Percentiles rank a stretch among this genome's conserved stretches.
These are phyloP conservation scores for Polychytrium aggregatum DNA, from an alignment of 192 early-diverging fungal genomes.

Conservation along the genomic window DNA sequence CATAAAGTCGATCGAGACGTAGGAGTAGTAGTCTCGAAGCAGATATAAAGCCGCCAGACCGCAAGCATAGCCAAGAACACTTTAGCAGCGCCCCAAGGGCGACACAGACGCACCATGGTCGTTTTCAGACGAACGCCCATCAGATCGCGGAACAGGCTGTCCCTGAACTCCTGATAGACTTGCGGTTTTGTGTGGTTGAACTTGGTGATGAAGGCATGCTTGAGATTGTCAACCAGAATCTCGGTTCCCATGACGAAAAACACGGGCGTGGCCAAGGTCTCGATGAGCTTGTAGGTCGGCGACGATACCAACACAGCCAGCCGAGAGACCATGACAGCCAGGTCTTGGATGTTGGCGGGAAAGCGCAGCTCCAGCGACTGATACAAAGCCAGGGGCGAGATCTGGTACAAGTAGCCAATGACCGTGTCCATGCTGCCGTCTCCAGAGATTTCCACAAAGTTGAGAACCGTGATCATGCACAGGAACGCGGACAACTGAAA, in stretches of 20 bases:
- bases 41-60: too few species aligned
- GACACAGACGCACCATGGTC: too few species aligned
- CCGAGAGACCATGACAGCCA: not conserved
- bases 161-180: constrained; percentile 77
- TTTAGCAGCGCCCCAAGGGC: too few species aligned
- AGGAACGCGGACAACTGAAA: constrained; percentile 86
- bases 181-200: constrained; percentile 87
- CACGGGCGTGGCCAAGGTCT: constrained; percentile 58
- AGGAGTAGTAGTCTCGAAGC: too few species aligned
- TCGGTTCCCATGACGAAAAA: constrained; percentile 82
- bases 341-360: too few species aligned
- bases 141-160: constrained; percentile 81
- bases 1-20: too few species aligned
- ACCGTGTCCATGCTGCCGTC: constrained; percentile 12
- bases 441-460: constrained; percentile 71
- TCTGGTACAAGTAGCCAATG: constrained; percentile 10
- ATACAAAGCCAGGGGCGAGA: not conserved
- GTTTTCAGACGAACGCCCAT: constrained; percentile 29
- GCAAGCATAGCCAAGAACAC: too few species aligned
- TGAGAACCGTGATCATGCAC: constrained; percentile 80
- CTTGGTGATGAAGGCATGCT: constrained; percentile 97
- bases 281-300: constrained; percentile 47
- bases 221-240: constrained; percentile 90
- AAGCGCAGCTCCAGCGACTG: constrained; percentile 52
- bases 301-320: constrained; percentile 20